phyloP scores from a whole-genome alignment of 2,329 filamentous ascomycete genomes.

The Claviceps pusilla region DNA sequence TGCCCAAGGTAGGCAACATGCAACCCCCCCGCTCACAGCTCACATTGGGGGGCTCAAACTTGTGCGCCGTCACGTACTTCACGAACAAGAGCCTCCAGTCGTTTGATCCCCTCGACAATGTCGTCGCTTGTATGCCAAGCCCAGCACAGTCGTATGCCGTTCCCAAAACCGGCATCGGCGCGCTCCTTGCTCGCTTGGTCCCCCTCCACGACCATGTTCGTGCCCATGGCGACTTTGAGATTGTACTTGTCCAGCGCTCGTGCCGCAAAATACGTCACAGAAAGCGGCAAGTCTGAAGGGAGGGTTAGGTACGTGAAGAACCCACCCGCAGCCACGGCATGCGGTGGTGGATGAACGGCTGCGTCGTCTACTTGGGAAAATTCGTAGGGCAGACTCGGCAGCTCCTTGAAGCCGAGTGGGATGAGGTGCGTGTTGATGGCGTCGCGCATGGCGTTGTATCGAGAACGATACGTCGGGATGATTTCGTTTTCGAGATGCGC shows the following conservation, averaged over 20 bases:
- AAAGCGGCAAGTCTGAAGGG: background rate
- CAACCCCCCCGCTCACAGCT: too few species aligned
- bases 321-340: background rate
- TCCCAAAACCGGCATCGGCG: conserved; percentile 35
- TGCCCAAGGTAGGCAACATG: too few species aligned
- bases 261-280: background rate
- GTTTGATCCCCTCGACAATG: conserved; percentile 51
- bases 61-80: background rate
- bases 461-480: conserved; percentile 9
- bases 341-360: background rate
- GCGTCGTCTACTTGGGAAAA: background rate
- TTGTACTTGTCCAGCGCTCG: conserved; percentile 45
- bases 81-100: conserved; percentile 28
- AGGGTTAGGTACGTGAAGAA: background rate
- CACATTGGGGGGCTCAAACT: background rate
- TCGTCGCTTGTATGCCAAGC: conserved; percentile 54
- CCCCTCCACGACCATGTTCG: conserved; percentile 51
- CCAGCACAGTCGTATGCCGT: conserved; percentile 52
- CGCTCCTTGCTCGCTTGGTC: conserved; percentile 28
- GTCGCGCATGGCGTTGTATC: conserved; percentile 8
- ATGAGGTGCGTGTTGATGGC: conserved; percentile 8
- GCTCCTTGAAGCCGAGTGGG: conserved; percentile 8
- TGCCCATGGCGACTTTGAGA: conserved; percentile 52
- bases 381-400: conserved; percentile 7
- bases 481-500: conserved; percentile 9